Evolutionary conservation across 768 basidiomycete species (phyloP), one percentile per base, ranked within the genome.

Genomic region (Trametopsis cervina): DNA sequence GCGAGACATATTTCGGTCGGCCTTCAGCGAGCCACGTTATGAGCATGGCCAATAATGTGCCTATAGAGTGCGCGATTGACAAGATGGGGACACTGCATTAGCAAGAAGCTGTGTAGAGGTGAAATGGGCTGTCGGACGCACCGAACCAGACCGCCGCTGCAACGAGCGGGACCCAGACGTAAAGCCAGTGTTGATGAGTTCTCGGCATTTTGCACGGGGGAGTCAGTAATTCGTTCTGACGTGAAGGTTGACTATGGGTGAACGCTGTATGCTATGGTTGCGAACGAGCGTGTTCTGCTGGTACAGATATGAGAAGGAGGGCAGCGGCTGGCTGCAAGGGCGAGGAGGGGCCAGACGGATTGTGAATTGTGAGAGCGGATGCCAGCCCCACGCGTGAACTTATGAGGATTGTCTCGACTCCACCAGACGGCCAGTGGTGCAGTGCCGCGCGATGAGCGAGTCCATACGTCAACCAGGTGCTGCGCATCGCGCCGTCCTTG

Each of bases 11-110:
- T 57, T 69, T 70, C 7, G 80, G 83, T 24, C 75, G 68, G 17
- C 84, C 83, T n/a, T 72, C 68, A 7, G 77, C 78, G 20, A 81
- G 70, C 84, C 85, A 89, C 23, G 78, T 78, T 46, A 86, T 74
- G 24, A 89, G 64, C 77, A 89, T 78, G 1, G 84, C 73, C 42
- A 81, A 73, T 7, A 89, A 68, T 11, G 76, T 85, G 17, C 69
- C 78, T 75, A 42, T 40, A 39, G 44, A 54, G n/a, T n/a, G n/a
- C n/a, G n/a, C n/a, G n/a, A n/a, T n/a, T n/a, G n/a, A n/a, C n/a
- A 37, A 48, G 35, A 18, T 18, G 4, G 18, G 48, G 40, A 15
- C 29, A 42, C 26, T 24, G 41, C 7, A 23, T 21, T 50, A 29
- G 39, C 24, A 11, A 15, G 22, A 21, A 17, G 40, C 20, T 36